Conservation (phyloP, 2,329 filamentous ascomycete genomes). For the Xylariales sp. region DNA sequence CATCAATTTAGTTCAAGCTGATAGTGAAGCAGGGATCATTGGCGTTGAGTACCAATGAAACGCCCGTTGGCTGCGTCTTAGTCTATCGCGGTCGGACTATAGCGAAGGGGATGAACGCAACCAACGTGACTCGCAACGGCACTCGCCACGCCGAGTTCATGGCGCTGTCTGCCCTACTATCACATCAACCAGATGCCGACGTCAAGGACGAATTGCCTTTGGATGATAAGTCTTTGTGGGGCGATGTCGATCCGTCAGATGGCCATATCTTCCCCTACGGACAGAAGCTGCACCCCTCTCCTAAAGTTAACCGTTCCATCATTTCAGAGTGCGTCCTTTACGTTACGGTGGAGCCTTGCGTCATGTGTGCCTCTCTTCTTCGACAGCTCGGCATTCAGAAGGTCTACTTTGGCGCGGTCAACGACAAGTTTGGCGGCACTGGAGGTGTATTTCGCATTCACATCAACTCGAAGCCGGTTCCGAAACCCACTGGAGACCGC, state of each 20-base stretch:
- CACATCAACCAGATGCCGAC: constrained; percentile 30
- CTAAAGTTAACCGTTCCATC: constrained; percentile 60
- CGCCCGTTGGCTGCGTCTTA: constrained; percentile 92
- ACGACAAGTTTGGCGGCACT: constrained; percentile 95
- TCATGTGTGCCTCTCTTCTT: constrained; percentile 95
- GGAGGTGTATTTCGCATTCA: constrained; percentile 91
- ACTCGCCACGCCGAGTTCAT: constrained; percentile 95
- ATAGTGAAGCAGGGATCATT: constrained; percentile 63
- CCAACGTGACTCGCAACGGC: constrained; percentile 84
- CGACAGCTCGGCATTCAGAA: constrained; percentile 82
- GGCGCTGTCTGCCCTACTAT: constrained; percentile 61
- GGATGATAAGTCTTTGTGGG: constrained; percentile 40
- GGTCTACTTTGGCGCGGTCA: constrained; percentile 92
- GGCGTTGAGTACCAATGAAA: constrained; percentile 82
- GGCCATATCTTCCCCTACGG: constrained; percentile 58
- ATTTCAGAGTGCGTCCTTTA: constrained; percentile 75
- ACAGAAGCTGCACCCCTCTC: constrained; percentile 50
- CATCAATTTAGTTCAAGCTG: constrained; percentile 20
- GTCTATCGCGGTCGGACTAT: constrained; percentile 77
- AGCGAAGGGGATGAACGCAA: constrained; percentile 92
- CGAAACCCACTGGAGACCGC: constrained; percentile 16
- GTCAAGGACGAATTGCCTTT: constrained; percentile 19
- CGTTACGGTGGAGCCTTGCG: constrained; percentile 95
- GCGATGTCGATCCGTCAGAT: constrained; percentile 48
- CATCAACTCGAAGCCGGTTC: constrained; percentile 46